Percentiles rank a stretch among this genome's conserved stretches.
Conservation (phyloP, 1,284 basidiomycete genomes). For the Heterobasidion occidentale region DNA sequence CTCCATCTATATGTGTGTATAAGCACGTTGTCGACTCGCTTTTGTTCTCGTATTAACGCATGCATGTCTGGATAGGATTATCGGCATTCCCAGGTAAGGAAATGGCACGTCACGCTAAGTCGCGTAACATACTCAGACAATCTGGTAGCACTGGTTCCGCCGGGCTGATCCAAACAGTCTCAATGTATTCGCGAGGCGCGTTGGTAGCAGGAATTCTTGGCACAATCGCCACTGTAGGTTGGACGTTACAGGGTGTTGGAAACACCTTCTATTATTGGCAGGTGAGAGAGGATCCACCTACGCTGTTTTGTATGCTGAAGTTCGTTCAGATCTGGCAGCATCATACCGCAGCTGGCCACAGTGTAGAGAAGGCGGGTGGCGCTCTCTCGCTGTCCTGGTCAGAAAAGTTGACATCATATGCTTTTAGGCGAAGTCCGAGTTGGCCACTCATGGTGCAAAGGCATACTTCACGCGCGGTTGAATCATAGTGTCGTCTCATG, state of each 20-base stretch:
- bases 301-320: neutral
- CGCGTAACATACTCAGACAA: neutral
- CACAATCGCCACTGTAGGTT: constrained; percentile 76
- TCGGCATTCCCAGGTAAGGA: constrained; percentile 71
- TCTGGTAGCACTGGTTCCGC: constrained; percentile 77
- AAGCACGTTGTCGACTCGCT: neutral
- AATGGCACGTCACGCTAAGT: no score
- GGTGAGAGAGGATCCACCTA: constrained; percentile 29
- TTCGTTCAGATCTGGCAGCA: constrained; percentile 72
- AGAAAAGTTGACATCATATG: constrained; percentile 11
- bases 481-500: constrained; percentile 3
- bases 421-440: constrained; percentile 73
- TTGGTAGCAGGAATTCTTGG: constrained; percentile 76
- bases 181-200: constrained; percentile 55
- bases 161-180: constrained; percentile 90
- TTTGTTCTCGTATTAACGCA: no score
- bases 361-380: constrained; percentile 62
- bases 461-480: constrained; percentile 79
- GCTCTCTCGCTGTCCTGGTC: neutral
- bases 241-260: constrained; percentile 81
- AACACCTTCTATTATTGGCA: constrained; percentile 78
- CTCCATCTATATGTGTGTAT: constrained; percentile 76
- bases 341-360: constrained; percentile 76
- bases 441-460: constrained; percentile 81
- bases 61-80: constrained; percentile 49